Evolutionary conservation across 257 asterid genomes (phyloP), one percentile per base, ranked within the genome.

Genomic region (Salvia splendens): DNA sequence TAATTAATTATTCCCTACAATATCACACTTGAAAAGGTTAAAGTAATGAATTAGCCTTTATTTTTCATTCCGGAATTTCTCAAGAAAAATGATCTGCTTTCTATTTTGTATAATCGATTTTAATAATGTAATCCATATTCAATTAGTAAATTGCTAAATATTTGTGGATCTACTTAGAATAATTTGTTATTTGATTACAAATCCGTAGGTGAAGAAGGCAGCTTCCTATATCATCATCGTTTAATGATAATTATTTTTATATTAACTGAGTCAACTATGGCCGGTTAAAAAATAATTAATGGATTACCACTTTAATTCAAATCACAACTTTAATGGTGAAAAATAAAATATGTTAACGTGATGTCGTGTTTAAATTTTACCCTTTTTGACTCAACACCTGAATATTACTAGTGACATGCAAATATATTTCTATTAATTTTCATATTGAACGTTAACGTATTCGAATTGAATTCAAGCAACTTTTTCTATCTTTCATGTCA

Each of bases 151-250:
- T 28, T 17, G 12, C 1, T 38, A 49, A 38, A 60, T 41, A 8
- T 48, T 40, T 49, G 28, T 38, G 68, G 47, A 40, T 30, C 48
- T 61, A 70, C 14, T 24, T 61, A 41, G 55, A 40, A 48, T 48
- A 60, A 14, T 47, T 33, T 32, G 3, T 47, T 48, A 57, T 56
- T 30, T 57, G n/a, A 57, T 73, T 24, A 10, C 61, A 57, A 28
- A 58, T 40, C 72, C 52, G 46, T 49, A 20, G 61, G 45, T 24
- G 61, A 66, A 53, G 51, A 24, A 0, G 58, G 55, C 62, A 56
- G 12, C 77, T 35, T n/a, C 61, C 1, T 28, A 43, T 15, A 16
- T 43, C 61, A 15, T 40, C 28, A 41, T 33, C 41, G n/a, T 69
- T 58, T 47, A 58, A 57, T 69, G 30, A 2, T 33, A 67, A 53